A percentile compares a stretch with the other conserved stretches of the same genome.
phyloP scores from a whole-genome alignment of 352 stramenopile species.

The Plasmopara muralis region DNA sequence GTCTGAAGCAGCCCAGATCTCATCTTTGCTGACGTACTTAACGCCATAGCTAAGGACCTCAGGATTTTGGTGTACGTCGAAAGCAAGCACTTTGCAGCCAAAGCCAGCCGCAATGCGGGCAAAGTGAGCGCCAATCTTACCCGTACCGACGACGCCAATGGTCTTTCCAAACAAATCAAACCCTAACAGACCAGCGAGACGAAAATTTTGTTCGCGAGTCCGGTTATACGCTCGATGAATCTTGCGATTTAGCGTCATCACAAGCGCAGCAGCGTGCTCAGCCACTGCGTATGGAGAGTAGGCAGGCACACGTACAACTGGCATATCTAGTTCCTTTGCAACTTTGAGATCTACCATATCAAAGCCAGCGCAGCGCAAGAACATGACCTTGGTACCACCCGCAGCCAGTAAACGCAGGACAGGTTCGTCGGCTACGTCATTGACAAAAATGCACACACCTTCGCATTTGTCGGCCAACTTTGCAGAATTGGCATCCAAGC shows the following conservation, averaged over 20 bases:
- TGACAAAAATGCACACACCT: conserved; percentile 79
- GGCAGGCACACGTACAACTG: conserved; percentile 56
- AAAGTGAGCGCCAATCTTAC: conserved; percentile 41
- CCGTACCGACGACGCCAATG: conserved; percentile 57
- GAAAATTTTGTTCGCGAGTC: conserved; percentile 71
- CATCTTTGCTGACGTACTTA: conserved; percentile 45
- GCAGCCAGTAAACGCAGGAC: conserved; percentile 44
- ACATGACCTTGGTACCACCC: conserved; percentile 51
- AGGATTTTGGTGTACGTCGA: conserved; percentile 55
- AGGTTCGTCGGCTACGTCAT: conserved; percentile 62
- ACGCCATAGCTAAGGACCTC: conserved; percentile 29
- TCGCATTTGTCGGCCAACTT: conserved; percentile 52
- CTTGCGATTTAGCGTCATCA: conserved; percentile 82
- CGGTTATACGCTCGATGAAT: conserved; percentile 71
- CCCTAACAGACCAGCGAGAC: conserved; percentile 44
- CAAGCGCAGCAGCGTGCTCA: conserved; percentile 63
- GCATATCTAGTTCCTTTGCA: conserved; percentile 51
- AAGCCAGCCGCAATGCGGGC: conserved; percentile 37
- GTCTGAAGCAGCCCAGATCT: conserved; percentile 61
- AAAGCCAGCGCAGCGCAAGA: conserved; percentile 77
- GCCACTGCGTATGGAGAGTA: conserved; percentile 81
- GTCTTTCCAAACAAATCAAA: conserved; percentile 75
- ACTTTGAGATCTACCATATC: conserved; percentile 67
- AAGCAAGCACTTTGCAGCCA: conserved; percentile 50
- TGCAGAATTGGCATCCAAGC: conserved; percentile 42